Base-by-base conservation (phyloP, 139 green algal species). In the Auxenochlorella pyrenoidosa region DNA sequence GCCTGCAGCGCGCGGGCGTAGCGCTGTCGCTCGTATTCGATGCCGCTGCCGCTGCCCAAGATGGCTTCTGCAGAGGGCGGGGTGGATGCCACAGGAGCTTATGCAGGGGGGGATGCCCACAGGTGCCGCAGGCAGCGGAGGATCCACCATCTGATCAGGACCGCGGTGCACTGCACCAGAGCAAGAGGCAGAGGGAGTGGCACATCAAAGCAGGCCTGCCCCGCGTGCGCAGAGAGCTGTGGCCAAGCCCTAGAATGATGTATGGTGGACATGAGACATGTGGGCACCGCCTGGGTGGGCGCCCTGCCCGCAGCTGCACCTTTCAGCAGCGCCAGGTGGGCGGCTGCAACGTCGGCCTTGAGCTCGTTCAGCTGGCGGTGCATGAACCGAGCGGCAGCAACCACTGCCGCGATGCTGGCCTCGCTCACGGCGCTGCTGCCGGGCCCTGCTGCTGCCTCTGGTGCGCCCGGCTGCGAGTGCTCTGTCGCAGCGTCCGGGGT, bases 281-380 rank as follows among this genome's bases (percentile, higher is more conserved):
- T 6, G 8, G 47, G 47, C 10, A 10, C 47, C 47, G 47, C 47
- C 10, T 54, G 47, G 47, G 6, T 54, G 47, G 47, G 47, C 47
- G 47, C 47, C 47, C 47, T 54, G 47, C 10, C 16, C 47, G 3
- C 54, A 2, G 12, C 2, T 13, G 54, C 72, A 88, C 88, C 70
- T 38, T 89, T 83, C 4, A 91, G 84, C 71, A 91, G 54, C 40
- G 86, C 78, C 70, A 91, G 88, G 58, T 75, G 83, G 5, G 88
- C 88, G 0, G n/a, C 34, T 5, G 88, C 88, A 78, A 89, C 71
- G 36, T 89, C 83, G n/a, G 60, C 21, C 36, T 75, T 75, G 0
- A 91, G 84, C 84, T 89, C 47, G 22, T 76, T n/a, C 51, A 91
- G 58, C 77, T 86, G 85, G 19, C 75, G 66, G 28, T 82, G 78